Evolutionary conservation across 306 rosid species (phyloP).

Genomic region (Leucaena leucocephala): DNA sequence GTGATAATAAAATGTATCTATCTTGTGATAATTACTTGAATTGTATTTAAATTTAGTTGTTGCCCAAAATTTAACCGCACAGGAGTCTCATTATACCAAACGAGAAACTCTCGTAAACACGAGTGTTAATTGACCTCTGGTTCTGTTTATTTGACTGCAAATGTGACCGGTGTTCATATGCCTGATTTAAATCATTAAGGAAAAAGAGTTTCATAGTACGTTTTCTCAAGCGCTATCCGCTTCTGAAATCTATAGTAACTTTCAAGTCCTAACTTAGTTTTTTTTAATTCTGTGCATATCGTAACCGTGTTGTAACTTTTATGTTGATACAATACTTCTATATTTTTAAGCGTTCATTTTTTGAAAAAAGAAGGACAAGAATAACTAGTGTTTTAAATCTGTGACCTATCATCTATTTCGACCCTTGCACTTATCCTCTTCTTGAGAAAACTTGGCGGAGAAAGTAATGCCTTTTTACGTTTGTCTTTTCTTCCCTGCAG

Average conservation of each 20-base stretch:
- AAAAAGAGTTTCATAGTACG: not conserved
- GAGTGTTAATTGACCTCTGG: constrained; percentile 16
- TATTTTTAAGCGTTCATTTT: not conserved
- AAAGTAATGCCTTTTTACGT: constrained; percentile 1
- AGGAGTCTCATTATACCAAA: not conserved
- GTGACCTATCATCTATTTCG: not conserved
- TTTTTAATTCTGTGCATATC: not conserved
- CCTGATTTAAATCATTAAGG: not conserved
- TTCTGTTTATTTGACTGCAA: constrained; percentile 13
- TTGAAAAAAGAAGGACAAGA: not conserved
- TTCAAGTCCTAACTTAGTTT: not conserved
- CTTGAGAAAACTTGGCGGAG: not conserved
- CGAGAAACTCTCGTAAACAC: constrained; percentile 16
- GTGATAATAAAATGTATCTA: constrained; percentile 3
- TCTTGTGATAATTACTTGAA: not conserved
- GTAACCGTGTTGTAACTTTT: not conserved
- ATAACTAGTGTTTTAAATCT: not conserved
- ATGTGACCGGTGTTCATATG: not conserved
- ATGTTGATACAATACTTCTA: not conserved
- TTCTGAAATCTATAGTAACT: not conserved
- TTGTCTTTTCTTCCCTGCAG: constrained; percentile 44
- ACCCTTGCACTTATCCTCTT: constrained; percentile 3
- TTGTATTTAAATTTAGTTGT: constrained; percentile 6
- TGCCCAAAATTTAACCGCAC: constrained; percentile 3
- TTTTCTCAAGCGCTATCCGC: not conserved